Conservation (phyloP, 2,329 filamentous ascomycete species). For the Neofusicoccum sp. region DNA sequence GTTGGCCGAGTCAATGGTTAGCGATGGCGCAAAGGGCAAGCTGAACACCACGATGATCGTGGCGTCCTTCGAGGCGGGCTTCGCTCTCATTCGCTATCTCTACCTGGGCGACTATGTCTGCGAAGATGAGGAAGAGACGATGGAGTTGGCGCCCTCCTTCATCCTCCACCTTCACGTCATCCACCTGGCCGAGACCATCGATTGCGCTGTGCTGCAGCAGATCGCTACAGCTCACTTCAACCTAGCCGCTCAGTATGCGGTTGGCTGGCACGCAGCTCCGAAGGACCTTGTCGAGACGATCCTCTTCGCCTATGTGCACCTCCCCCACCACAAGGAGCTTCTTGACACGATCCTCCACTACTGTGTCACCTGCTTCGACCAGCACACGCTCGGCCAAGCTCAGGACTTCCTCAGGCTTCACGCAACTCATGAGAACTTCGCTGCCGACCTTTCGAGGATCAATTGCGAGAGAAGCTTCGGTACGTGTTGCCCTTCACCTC, state of each 20-base stretch:
- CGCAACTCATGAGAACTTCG: slow-evolving; percentile 38
- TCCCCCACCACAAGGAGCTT: slow-evolving; percentile 28
- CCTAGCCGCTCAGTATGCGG: slow-evolving; percentile 39
- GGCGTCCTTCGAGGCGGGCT: slow-evolving; percentile 31
- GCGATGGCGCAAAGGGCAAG: slow-evolving; percentile 29
- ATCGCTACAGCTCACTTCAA: slow-evolving; percentile 41
- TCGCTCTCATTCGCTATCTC: slow-evolving; percentile 42
- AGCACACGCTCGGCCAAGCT: slow-evolving; percentile 37
- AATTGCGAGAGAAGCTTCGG: slow-evolving; percentile 40
- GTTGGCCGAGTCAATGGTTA: slow-evolving; percentile 39
- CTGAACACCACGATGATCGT: slow-evolving; percentile 39
- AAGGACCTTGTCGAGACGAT: slow-evolving; percentile 42
- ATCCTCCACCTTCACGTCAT: slow-evolving; percentile 43
- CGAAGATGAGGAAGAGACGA: neutral
- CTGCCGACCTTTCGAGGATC: slow-evolving; percentile 40
- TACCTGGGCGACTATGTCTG: slow-evolving; percentile 39
- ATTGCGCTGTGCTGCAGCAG: slow-evolving; percentile 39
- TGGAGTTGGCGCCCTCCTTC: slow-evolving; percentile 25
- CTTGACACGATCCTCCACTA: slow-evolving; percentile 44
- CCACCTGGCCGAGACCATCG: slow-evolving; percentile 42
- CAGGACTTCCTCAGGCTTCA: slow-evolving; percentile 38
- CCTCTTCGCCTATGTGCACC: slow-evolving; percentile 34
- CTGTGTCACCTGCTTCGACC: slow-evolving; percentile 39
- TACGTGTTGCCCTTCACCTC: slow-evolving; percentile 25
- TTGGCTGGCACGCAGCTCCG: slow-evolving; percentile 37